Base-by-base conservation (phyloP, 148 eudicot species). In the Diospyros kaki region DNA sequence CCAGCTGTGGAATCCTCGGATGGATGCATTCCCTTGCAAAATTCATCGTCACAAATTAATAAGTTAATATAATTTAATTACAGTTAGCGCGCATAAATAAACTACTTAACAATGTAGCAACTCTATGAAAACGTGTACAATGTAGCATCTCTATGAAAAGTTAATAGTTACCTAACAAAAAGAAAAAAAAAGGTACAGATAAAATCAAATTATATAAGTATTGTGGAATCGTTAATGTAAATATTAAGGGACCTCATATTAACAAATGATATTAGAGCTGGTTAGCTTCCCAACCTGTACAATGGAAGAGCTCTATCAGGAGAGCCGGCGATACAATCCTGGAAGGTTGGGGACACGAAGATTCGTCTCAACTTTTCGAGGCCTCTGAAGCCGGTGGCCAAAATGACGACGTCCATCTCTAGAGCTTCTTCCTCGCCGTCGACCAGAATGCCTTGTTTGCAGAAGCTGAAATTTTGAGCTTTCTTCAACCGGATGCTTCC, bases 1-100 rank as follows among this genome's bases (percentile, higher is more conserved):
- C 95, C 56, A 90, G 77, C 38, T 86, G 96, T 52, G 98, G 96
- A 61, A 92, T 87, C 11, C 85, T 64, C 10, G 95, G 93, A 77
- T 90, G 95, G 58, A 89, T 82, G 66, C 91, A 87, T 73, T 87
- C 83, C 91, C 97, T 92, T 76, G 14, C 60, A 11, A 45, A 51
- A 13, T 28, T 28, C 28, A 28, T 4, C 52, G 52, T 4, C n/a
- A 43, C 50, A 17, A 58, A 48, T 5, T 3, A 13, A 11, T 53
- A 9, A 17, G 18, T 28, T 51, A 51, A 50, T 50, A 52, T 28
- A 28, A 28, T 28, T 28, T 28, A 28, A 28, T 28, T 28, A 28
- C 28, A 28, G 28, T 28, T 28, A 28, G 28, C 0, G 28, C 28
- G 28, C 28, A 28, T 28, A 28, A 28, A 28, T 28, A 28, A 28